Evolutionary conservation across 208 protist species (phyloP), one percentile per base, ranked within the genome.

Genomic region (Sergeia podlipaevii): DNA sequence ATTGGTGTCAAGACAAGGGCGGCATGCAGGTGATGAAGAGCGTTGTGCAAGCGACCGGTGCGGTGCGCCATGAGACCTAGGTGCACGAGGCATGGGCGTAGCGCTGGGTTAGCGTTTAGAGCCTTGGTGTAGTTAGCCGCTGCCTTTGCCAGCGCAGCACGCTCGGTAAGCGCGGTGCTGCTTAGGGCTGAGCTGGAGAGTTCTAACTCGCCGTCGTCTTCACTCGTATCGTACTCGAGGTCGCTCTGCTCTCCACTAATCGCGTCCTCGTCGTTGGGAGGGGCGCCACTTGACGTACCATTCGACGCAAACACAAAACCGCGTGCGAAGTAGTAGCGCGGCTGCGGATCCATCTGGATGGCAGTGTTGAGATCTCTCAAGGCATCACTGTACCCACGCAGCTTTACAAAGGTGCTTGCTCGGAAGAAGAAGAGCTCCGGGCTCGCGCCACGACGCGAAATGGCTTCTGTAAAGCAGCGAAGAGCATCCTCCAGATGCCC

Each of bases 351-450:
- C 5, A 80, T 34, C 17, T 37, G 18, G 52, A 91, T 84, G 8
- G 87, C 83, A 33, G 81, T 60, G 28, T 89, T 60, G 13, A 95
- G 60, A 33, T 88, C 77, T 18, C 13, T 33, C 15, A 83, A 59
- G 6, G 85, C 79, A 41, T 69, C 75, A n/a, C 60, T 52, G 15
- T 80, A 76, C 24, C 79, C 53, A 21, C 70, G 54, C 0, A 89
- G 73, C 42, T 78, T 52, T 1, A 95, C 50, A 43, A 74, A 54
- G n/a, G 80, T 60, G 48, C 82, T 85, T 27, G 74, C 83, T 33
- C 85, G 69, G 57, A 81, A 95, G 38, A 93, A 93, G 48, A 84
- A 78, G 13, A 89, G 62, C 13, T 69, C 26, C 2, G 71, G 45
- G 28, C 80, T 74, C 15, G 79, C 55, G 7, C 30, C 27, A 17